Conservation (phyloP, 1,139 yeast genomes). For the Suhomyces bokatorum region DNA sequence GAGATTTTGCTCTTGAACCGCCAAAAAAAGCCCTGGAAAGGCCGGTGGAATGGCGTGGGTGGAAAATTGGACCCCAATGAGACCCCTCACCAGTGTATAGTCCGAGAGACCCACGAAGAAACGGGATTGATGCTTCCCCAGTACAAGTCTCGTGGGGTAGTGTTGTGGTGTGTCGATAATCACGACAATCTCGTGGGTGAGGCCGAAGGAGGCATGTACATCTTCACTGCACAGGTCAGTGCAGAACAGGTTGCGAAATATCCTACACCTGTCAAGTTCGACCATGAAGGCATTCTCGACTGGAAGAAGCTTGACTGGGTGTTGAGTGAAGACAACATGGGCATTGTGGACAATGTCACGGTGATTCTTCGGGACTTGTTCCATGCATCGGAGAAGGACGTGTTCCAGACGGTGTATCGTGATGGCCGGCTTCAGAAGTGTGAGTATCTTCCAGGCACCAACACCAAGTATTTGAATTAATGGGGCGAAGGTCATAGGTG, state of each 20-base stretch:
- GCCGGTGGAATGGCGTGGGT: slow-evolving; percentile 54
- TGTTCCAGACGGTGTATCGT: slow-evolving; percentile 24
- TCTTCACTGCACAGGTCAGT: slow-evolving; percentile 42
- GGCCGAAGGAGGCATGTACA: slow-evolving; percentile 41
- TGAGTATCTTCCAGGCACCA: slow-evolving; percentile 19
- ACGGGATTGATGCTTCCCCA: slow-evolving; percentile 37
- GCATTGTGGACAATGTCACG: slow-evolving; percentile 45
- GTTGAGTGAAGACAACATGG: slow-evolving; percentile 39
- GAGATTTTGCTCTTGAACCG: slow-evolving; percentile 42
- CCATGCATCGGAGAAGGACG: slow-evolving; percentile 22
- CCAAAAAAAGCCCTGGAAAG: slow-evolving; percentile 52
- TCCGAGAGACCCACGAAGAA: slow-evolving; percentile 47
- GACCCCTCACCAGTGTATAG: slow-evolving; percentile 40
- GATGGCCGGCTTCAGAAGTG: slow-evolving; percentile 19
- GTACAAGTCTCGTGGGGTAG: slow-evolving; percentile 36
- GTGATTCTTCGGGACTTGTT: slow-evolving; percentile 31
- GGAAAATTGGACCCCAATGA: slow-evolving; percentile 45
- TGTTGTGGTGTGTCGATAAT: slow-evolving; percentile 36
- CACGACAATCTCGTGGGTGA: slow-evolving; percentile 12
- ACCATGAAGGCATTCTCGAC: slow-evolving; percentile 48
- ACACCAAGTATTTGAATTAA: slow-evolving; percentile 11
- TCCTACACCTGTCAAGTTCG: slow-evolving; percentile 23
- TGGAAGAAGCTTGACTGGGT: slow-evolving; percentile 47
- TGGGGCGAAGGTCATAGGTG: no score
- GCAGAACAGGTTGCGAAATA: slow-evolving; percentile 27